Evolutionary conservation across 495 filamentous ascomycete species (phyloP).

Genomic region (Trichoderma erinaceum): DNA sequence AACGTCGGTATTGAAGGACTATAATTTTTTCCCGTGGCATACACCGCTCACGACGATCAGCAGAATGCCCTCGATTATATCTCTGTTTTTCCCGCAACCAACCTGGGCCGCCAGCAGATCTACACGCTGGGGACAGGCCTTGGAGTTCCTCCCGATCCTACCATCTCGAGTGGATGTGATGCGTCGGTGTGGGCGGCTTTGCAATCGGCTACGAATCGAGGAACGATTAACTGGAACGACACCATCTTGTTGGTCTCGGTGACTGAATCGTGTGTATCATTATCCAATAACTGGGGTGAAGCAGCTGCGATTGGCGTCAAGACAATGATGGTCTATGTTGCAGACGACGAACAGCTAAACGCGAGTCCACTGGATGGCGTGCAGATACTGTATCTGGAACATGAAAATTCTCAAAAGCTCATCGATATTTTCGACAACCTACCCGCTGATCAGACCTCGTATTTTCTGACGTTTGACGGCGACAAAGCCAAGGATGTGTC

Average conservation of each 20-base stretch:
- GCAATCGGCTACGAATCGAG: too few relatives aligned
- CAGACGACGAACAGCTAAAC: not conserved
- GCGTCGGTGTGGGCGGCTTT: not conserved
- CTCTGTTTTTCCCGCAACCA: not conserved
- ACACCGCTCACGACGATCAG: not conserved
- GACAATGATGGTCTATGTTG: not conserved
- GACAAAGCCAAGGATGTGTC: constrained; percentile 18
- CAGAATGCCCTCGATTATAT: not conserved
- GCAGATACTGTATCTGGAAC: not conserved
- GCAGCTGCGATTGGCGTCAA: not conserved
- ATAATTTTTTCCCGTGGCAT: constrained; percentile 3
- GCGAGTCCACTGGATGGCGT: constrained; percentile 14
- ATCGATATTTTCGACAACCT: not conserved
- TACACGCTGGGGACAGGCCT: not conserved
- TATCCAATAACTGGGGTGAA: not conserved
- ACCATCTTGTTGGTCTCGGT: not conserved
- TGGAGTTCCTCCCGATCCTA: not conserved
- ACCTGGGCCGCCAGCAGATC: not conserved
- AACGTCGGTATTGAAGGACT: constrained; percentile 19
- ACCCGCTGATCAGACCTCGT: constrained; percentile 12
- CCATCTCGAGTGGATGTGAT: not conserved
- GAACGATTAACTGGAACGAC: not conserved
- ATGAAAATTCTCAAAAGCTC: not conserved
- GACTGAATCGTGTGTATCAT: not conserved
- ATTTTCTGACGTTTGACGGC: constrained; percentile 21